Base-by-base conservation (phyloP, 2,329 filamentous ascomycete genomes). In the Sarocladiaceae sp. region DNA sequence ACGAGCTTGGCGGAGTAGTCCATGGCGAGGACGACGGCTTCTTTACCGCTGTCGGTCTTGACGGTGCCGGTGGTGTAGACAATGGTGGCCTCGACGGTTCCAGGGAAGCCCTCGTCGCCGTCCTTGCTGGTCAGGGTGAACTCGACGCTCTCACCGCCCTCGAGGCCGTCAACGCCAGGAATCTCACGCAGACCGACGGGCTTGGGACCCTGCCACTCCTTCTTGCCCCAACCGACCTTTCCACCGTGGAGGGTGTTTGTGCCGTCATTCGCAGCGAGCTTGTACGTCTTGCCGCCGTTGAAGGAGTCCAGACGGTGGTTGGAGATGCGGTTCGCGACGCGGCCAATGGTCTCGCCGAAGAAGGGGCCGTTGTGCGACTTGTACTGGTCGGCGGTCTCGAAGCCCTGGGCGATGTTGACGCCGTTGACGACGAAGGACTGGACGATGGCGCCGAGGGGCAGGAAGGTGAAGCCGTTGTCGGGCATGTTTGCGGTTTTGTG, bases 1-100 rank as follows among this genome's bases (percentile, higher is more conserved):
- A 88, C 74, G 37, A 97, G 73, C 63, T 88, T 80, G 16, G 85
- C 89, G 70, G 95, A 86, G 61, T 94, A 97, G 63, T 97, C 93
- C 41, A 94, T 86, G 46, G 82, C 82, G 46, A 97, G 66, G 16
- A 93, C 78, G 1, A 78, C 80, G 50, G 83, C 82, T 49, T 83
- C 74, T 48, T 75, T 78, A 15, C 78, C 80, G 4, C 74, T 16
- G 16, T 29, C 32, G 3, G 26, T 68, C 11, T 74, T 67, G 42
- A 75, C 66, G 49, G 80, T 85, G 44, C 80, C 82, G 0, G 84
- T 75, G 0, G 82, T 87, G 63, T 97, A 98, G 64, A 81, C 82
- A 23, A 95, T 81, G 48, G 73, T 80, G 45, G 82, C 75, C 58
- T 90, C 78, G 3, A 97, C 82, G 1, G 85, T 85, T 2, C 93